These are phyloP conservation scores for Chamaecyparis obtusa DNA, from an alignment of 75 land plant species.

Conservation along the genomic window DNA sequence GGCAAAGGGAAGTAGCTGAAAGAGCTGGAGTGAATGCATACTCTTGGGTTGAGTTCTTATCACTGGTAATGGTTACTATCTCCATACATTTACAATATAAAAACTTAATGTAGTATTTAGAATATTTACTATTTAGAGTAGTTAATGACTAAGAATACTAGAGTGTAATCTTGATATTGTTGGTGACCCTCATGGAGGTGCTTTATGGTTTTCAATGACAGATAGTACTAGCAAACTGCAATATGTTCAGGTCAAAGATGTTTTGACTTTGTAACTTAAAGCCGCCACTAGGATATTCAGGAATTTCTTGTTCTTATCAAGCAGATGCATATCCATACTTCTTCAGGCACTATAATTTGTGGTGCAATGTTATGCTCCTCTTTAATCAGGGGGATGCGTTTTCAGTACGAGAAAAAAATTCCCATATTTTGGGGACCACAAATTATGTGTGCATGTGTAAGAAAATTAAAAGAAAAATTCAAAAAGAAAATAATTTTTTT, in stretches of 20 bases:
- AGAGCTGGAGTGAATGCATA: slow-evolving; percentile 56
- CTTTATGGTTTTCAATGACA: background rate
- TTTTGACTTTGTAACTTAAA: background rate
- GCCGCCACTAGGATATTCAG: background rate
- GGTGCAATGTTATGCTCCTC: background rate
- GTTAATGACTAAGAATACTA: background rate
- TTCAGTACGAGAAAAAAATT: too few relatives aligned
- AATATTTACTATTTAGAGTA: too few relatives aligned
- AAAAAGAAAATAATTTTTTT: too few relatives aligned
- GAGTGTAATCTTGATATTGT: background rate
- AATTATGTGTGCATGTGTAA: too few relatives aligned
- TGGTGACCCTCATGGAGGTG: background rate
- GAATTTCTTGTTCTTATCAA: background rate
- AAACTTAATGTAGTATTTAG: background rate
- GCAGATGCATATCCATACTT: background rate
- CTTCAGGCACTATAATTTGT: background rate
- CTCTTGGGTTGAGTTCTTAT: slow-evolving; percentile 61
- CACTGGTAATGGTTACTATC: slow-evolving; percentile 32
- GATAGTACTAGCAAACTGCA: background rate
- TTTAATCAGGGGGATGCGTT: too few relatives aligned
- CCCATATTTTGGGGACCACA: too few relatives aligned
- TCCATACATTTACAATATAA: background rate
- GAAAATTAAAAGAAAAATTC: too few relatives aligned
- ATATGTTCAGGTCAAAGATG: background rate
- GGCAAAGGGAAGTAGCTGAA: slow-evolving; percentile 65